These are phyloP conservation scores for Rhodotorula mucilaginosa DNA, from an alignment of 1,284 basidiomycete species.

Conservation along the genomic window DNA sequence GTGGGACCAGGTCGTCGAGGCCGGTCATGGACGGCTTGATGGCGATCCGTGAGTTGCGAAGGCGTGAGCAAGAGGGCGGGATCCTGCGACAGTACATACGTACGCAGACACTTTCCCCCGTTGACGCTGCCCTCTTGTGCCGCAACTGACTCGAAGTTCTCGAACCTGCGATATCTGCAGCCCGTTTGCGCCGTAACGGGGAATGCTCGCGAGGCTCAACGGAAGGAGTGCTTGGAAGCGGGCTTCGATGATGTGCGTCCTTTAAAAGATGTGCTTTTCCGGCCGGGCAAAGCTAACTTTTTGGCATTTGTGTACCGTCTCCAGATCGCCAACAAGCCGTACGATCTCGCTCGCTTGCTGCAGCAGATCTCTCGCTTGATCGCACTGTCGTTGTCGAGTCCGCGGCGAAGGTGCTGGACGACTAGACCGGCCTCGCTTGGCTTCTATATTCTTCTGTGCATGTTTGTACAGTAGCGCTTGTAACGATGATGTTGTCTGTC, in stretches of 20 bases:
- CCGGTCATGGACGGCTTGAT: conserved; percentile 36
- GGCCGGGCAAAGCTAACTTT: neutral
- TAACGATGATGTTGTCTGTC: too few species aligned
- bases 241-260: conserved; percentile 15
- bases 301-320: too few species aligned
- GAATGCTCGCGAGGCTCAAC: conserved; percentile 10
- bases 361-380: neutral
- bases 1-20: too few species aligned
- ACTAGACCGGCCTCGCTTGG: too few species aligned
- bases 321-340: conserved; percentile 19
- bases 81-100: conserved; percentile 10
- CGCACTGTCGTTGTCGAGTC: neutral
- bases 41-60: conserved; percentile 27
- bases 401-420: neutral
- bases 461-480: too few species aligned
- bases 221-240: neutral
- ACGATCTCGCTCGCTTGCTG: conserved; percentile 8
- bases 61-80: conserved; percentile 23
- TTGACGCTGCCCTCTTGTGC: too few species aligned
- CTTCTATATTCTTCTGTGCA: too few species aligned
- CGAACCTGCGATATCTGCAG: neutral
- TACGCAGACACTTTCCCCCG: neutral
- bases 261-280: neutral
- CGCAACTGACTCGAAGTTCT: neutral
- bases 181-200: conserved; percentile 13